Evolutionary conservation across 306 rosid genomes (phyloP), one percentile per base, ranked within the genome.

Genomic region (Castanea sativa): DNA sequence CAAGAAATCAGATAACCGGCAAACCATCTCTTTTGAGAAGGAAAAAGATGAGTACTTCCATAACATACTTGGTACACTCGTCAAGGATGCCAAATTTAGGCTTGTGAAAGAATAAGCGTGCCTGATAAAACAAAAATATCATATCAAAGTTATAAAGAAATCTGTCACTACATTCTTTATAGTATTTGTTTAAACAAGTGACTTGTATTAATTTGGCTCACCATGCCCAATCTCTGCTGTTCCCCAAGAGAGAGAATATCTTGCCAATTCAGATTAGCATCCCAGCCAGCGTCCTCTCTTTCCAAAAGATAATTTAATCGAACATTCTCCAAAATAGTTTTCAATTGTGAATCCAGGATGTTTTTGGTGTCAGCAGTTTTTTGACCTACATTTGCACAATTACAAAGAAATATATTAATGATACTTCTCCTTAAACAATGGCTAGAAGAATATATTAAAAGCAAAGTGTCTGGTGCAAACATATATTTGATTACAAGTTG

Each of bases 191-290:
- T 76, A 73, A 69, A 77, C 18, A 33, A 83, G 51, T 4, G 19
- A 38, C 4, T 35, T 23, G 25, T 4, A 19, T 20, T 35, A 70
- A 75, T n/a, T 78, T 74, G 32, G 68, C 94, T 77, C 82, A 95
- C 99, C 99, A 95, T 95, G 87, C 99, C 99, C 74, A 95, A 85
- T 77, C 99, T 91, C 91, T 95, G 99, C 86, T 95, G 99, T 85
- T 95, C 99, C 43, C 99, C 99, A 61, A 95, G 96, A 63, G 99
- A 95, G 30, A 95, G 97, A 55, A 76, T 87, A 82, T 95, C 98
- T 82, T 95, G 98, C 99, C 99, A 95, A 69, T 93, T 91, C 80
- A 86, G 76, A 81, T 86, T 87, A 69, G 98, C 96, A 83, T 95
- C 97, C 99, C 98, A 95, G 64, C 99, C 94, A 33, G 77, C 83